These are phyloP conservation scores for Rhododendron mucronatum DNA, from an alignment of 148 eudicot genomes.

Conservation along the genomic window DNA sequence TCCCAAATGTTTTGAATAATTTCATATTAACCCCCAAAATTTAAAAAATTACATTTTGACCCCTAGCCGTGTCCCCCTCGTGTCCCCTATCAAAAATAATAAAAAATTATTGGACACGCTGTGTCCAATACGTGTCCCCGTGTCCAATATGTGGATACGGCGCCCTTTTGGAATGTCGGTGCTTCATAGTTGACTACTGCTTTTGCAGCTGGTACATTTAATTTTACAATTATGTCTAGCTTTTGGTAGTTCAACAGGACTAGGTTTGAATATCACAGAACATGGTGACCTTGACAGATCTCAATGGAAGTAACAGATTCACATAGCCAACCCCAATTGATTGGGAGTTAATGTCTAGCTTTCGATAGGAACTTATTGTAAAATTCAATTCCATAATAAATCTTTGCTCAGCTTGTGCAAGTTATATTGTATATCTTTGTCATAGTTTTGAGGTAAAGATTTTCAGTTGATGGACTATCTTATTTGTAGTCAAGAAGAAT, in stretches of 20 bases:
- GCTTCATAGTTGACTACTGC: neutral
- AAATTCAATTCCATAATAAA: neutral
- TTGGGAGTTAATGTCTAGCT: neutral
- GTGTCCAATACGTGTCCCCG: too few relatives aligned
- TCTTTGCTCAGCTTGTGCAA: neutral
- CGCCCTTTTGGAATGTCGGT: too few relatives aligned
- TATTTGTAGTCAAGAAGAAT: neutral
- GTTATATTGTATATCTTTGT: neutral
- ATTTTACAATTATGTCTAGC: neutral
- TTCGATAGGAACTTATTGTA: neutral
- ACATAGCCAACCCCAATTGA: neutral
- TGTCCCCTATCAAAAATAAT: too few relatives aligned
- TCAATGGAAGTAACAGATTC: neutral
- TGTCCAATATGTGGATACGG: too few relatives aligned
- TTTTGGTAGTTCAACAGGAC: neutral
- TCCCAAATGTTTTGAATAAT: too few relatives aligned
- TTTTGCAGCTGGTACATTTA: neutral
- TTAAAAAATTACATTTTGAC: too few relatives aligned
- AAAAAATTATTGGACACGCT: too few relatives aligned
- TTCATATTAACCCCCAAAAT: too few relatives aligned
- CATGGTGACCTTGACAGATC: neutral
- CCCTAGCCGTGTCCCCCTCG: too few relatives aligned
- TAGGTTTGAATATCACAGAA: neutral
- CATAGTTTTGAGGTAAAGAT: neutral
- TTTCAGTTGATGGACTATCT: neutral